Percentiles rank a stretch among this genome's conserved stretches.
Evolutionary conservation across 495 filamentous ascomycete genomes (phyloP).

Genomic region (Bacidia rubella): DNA sequence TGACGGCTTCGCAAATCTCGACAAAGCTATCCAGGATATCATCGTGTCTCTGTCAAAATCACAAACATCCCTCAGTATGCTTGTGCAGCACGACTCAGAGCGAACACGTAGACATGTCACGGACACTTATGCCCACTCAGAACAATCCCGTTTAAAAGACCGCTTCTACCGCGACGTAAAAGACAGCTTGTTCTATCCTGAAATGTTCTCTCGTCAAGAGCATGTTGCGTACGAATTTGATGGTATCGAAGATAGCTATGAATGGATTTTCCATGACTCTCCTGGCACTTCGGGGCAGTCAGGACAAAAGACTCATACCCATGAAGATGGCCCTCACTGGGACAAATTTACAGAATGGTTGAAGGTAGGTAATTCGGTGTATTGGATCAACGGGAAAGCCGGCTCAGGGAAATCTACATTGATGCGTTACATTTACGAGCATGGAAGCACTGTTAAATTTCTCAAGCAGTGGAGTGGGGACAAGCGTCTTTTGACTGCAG

Average conservation of each 20-base stretch:
- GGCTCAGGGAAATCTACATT: slow-evolving; percentile 35
- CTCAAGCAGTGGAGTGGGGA: slow-evolving; percentile 21
- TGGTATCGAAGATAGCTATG: slow-evolving; percentile 5
- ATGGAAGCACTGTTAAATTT: slow-evolving; percentile 9
- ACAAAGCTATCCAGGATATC: not conserved
- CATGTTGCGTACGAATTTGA: slow-evolving; percentile 5
- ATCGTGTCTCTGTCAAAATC: not conserved
- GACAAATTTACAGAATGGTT: slow-evolving; percentile 5
- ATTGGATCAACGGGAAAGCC: slow-evolving; percentile 28
- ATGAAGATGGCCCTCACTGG: not conserved
- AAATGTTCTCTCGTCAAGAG: slow-evolving; percentile 6
- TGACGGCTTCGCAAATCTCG: not conserved
- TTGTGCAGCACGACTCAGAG: not conserved
- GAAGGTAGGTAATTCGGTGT: slow-evolving; percentile 17
- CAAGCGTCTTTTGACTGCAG: slow-evolving; percentile 23
- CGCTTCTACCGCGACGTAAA: slow-evolving; percentile 1
- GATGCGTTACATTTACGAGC: slow-evolving; percentile 26
- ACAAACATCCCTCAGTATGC: not conserved
- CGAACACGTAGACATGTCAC: not conserved
- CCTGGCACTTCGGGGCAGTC: not conserved
- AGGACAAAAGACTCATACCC: not conserved
- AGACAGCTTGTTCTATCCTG: slow-evolving; percentile 5
- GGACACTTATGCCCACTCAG: not conserved
- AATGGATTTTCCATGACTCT: slow-evolving; percentile 6
- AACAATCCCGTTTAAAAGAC: not conserved